Evolutionary conservation across 192 early-diverging fungal species (phyloP), one percentile per base, ranked within the genome.

Genomic region (Pilaira anomala): DNA sequence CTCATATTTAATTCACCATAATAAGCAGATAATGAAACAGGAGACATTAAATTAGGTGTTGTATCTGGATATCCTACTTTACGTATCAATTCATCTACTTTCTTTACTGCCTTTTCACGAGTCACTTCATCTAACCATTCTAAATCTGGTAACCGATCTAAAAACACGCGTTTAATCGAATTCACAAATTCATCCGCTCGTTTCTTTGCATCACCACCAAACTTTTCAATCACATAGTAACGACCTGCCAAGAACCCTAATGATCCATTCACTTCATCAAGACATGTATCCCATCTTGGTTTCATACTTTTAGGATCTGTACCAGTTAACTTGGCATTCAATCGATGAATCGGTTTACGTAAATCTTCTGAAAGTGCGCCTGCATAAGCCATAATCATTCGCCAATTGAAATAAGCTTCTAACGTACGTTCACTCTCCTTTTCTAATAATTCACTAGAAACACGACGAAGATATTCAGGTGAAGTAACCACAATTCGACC

Each of bases 381-480:
- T 2, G 73, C 62, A 48, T 80, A 81, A 2, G 4, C 24, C 13
- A 58, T 40, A 30, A 86, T 70, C 24, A 70, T 36, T 45, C 69
- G 64, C 84, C 84, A 86, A 3, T 76, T 67, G 41, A 86, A 79
- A 52, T 84, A 86, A 36, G 67, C 62, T 52, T 83, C 74, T 1
- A 86, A 21, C 3, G 69, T 71, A 29, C 66, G 24, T 0, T 71
- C 29, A 3, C 63, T 68, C 3, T 77, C 73, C 8, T 75, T 67
- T n/a, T 67, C 50, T 9, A 85, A 50, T 21, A 83, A 6, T 12
- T 68, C 40, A 19, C 26, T 49, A 21, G 74, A 67, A 18, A 73
- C 29, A n/a, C 67, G 64, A 12, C 51, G 51, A 16, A 82, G 39
- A 55, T 73, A 79, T 21, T 57, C 51, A 9, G 65, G 63, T 22